phyloP scores from a whole-genome alignment of 768 basidiomycete species.

The Mycena leptocephala region DNA sequence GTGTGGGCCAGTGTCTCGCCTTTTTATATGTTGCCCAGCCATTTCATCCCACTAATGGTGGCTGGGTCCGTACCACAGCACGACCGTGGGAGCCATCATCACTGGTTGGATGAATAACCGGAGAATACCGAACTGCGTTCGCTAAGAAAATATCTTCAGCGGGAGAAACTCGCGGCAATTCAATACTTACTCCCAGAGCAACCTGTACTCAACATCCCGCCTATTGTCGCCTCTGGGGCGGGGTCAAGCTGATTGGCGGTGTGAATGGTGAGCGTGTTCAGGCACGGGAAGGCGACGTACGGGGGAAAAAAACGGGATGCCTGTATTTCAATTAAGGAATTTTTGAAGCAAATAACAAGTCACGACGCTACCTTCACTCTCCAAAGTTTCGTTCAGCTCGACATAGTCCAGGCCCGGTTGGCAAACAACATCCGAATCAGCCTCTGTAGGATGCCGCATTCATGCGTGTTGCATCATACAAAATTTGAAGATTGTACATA shows the following conservation, averaged over 20 bases:
- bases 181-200: slow-evolving; percentile 82
- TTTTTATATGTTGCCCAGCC: neutral
- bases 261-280: neutral
- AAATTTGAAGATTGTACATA: slow-evolving; percentile 43
- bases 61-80: neutral
- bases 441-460: slow-evolving; percentile 56
- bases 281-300: slow-evolving; percentile 56
- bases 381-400: slow-evolving; percentile 79
- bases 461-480: neutral
- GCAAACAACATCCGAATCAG: slow-evolving; percentile 81
- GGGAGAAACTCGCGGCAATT: neutral
- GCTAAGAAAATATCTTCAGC: slow-evolving; percentile 55
- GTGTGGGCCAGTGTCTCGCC: no score
- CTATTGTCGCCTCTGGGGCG: slow-evolving; percentile 86
- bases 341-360: neutral
- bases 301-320: slow-evolving; percentile 89
- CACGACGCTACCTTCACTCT: slow-evolving; percentile 67
- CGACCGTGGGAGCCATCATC: no score
- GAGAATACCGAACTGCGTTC: slow-evolving; percentile 91
- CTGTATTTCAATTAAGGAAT: slow-evolving; percentile 45
- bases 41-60: neutral
- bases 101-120: no score
- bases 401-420: slow-evolving; percentile 83
- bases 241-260: slow-evolving; percentile 75
- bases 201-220: slow-evolving; percentile 91